A percentile compares a stretch with the other conserved stretches of the same genome.
Conservation (phyloP, 2,329 filamentous ascomycete species). For the Dryadomyces sulphureus region DNA sequence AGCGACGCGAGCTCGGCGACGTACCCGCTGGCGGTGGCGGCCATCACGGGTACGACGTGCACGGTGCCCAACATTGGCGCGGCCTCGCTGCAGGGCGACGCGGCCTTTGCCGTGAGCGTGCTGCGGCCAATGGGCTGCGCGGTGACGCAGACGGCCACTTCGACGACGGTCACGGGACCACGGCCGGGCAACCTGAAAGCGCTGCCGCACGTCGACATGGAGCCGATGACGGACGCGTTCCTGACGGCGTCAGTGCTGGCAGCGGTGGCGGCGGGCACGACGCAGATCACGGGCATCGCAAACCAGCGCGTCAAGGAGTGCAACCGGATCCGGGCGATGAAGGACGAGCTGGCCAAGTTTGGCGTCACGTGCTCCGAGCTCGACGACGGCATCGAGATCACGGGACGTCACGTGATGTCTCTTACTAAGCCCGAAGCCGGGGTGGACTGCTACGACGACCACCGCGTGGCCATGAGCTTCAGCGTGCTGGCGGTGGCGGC, state of each 20-base stretch:
- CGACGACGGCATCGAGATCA: constrained; percentile 79
- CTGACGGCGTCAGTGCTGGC: constrained; percentile 86
- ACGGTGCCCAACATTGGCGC: constrained; percentile 95
- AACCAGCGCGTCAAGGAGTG: constrained; percentile 98
- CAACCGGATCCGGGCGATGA: constrained; percentile 92
- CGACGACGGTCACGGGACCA: constrained; percentile 91
- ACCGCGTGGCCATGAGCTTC: constrained; percentile 97
- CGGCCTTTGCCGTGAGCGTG: constrained; percentile 82
- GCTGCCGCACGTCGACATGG: constrained; percentile 83
- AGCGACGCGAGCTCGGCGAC: constrained; percentile 97
- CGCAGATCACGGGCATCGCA: constrained; percentile 82
- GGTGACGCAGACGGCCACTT: constrained; percentile 69
- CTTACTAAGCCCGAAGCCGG: constrained; percentile 45
- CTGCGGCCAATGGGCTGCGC: constrained; percentile 84
- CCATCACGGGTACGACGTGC: constrained; percentile 89
- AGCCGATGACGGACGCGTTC: constrained; percentile 98
- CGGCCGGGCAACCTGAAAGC: constrained; percentile 55
- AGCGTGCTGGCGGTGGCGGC: constrained; percentile 68
- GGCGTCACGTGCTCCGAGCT: constrained; percentile 75
- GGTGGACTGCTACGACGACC: constrained; percentile 91
- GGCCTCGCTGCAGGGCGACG: constrained; percentile 83
- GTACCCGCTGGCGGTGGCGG: constrained; percentile 85
- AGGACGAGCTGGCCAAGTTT: constrained; percentile 85
- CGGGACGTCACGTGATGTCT: constrained; percentile 29
- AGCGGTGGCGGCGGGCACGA: constrained; percentile 71